Conservation (phyloP, 108 stramenopile species). For the Skeletonema tropicum region DNA sequence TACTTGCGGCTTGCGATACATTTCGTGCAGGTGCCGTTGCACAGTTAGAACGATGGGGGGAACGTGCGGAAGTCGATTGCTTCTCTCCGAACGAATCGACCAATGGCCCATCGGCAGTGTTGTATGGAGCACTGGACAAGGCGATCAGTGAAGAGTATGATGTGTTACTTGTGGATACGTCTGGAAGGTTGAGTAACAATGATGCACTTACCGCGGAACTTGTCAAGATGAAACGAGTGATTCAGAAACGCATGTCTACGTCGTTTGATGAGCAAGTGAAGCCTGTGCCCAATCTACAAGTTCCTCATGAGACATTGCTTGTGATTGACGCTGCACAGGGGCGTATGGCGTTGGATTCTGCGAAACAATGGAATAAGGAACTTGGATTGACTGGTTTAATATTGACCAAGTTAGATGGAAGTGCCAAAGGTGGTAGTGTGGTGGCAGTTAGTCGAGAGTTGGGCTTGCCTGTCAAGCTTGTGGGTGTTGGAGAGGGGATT, state of each 20-base stretch:
- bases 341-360: slow-evolving; percentile 93
- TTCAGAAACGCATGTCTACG: slow-evolving; percentile 77
- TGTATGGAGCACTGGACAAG: slow-evolving; percentile 78
- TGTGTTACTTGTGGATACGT: slow-evolving; percentile 90
- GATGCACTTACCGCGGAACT: slow-evolving; percentile 86
- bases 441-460: slow-evolving; percentile 90
- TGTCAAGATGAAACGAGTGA: slow-evolving; percentile 87
- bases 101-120: slow-evolving; percentile 71
- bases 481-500: slow-evolving; percentile 94
- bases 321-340: slow-evolving; percentile 96
- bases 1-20: slow-evolving; percentile 94
- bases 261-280: slow-evolving; percentile 53
- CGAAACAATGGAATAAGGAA: slow-evolving; percentile 84
- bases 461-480: slow-evolving; percentile 93
- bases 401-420: slow-evolving; percentile 94
- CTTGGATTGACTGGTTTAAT: slow-evolving; percentile 92
- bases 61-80: slow-evolving; percentile 86
- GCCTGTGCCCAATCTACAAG: slow-evolving; percentile 58
- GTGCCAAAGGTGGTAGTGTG: slow-evolving; percentile 92
- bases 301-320: slow-evolving; percentile 92
- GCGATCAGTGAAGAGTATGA: slow-evolving; percentile 85
- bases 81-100: slow-evolving; percentile 66
- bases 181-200: slow-evolving; percentile 92
- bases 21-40: slow-evolving; percentile 96
- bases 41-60: slow-evolving; percentile 92